Conservation (phyloP, 2,329 filamentous ascomycete species). For the Cylindrodendrum hubeiense region DNA sequence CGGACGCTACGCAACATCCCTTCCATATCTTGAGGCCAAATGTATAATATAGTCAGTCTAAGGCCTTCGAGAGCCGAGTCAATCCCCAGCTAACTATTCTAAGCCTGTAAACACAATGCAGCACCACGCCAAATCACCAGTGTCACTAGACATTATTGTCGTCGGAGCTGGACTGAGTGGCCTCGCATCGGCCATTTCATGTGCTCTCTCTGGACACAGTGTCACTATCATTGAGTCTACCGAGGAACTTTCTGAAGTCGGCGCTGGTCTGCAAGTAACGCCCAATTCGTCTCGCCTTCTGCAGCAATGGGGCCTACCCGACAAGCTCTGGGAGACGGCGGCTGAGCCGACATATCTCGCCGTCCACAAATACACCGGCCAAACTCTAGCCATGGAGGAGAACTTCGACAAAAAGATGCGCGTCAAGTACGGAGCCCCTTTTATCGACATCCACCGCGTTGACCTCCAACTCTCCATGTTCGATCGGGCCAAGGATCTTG, state of each 20-base stretch:
- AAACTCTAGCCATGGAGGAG: slow-evolving; percentile 62
- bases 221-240: slow-evolving; percentile 58
- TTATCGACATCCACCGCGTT: slow-evolving; percentile 71
- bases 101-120: slow-evolving; percentile 6
- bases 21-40: background rate
- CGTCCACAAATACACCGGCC: slow-evolving; percentile 66
- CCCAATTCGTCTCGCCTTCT: slow-evolving; percentile 64
- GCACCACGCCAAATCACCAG: slow-evolving; percentile 13
- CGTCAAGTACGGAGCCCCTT: slow-evolving; percentile 67
- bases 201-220: slow-evolving; percentile 51
- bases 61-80: background rate
- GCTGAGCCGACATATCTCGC: slow-evolving; percentile 60
- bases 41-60: background rate
- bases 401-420: slow-evolving; percentile 66
- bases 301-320: slow-evolving; percentile 62
- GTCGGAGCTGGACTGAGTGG: slow-evolving; percentile 58
- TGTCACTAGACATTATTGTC: slow-evolving; percentile 52
- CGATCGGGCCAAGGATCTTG: slow-evolving; percentile 63
- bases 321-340: slow-evolving; percentile 53
- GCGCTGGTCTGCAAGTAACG: slow-evolving; percentile 66
- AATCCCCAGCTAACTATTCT: background rate
- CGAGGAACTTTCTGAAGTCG: slow-evolving; percentile 57
- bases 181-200: slow-evolving; percentile 54
- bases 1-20: background rate
- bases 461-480: slow-evolving; percentile 69